Conservation (phyloP, 148 eudicot species). For the Chenopodium quinoa region DNA sequence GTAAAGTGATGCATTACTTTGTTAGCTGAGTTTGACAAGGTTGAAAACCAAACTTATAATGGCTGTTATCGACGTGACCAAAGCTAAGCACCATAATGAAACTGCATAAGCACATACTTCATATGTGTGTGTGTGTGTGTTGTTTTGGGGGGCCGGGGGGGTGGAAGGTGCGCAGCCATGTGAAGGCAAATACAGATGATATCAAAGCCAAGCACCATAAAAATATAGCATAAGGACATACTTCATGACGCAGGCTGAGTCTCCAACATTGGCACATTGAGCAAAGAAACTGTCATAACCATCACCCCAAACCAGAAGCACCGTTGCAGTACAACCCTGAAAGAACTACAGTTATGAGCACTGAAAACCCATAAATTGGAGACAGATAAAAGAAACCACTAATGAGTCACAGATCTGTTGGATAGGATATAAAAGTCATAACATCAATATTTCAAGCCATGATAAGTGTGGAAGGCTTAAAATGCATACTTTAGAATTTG, state of each 20-base stretch:
- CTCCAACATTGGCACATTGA: slow-evolving; percentile 99
- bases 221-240: slow-evolving; percentile 39
- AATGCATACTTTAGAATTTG: too few relatives aligned
- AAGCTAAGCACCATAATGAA: neutral
- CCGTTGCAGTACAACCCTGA: slow-evolving; percentile 99
- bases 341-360: slow-evolving; percentile 23
- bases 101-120: neutral
- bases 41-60: neutral
- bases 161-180: neutral
- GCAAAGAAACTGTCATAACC: slow-evolving; percentile 58
- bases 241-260: slow-evolving; percentile 88
- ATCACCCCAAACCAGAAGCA: slow-evolving; percentile 86
- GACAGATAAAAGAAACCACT: neutral
- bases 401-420: neutral
- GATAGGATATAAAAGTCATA: neutral
- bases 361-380: neutral
- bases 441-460: neutral
- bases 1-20: neutral
- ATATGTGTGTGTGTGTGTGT: too few relatives aligned
- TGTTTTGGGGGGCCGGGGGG: too few relatives aligned
- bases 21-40: neutral
- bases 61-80: neutral
- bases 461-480: too few relatives aligned
- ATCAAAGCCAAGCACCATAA: slow-evolving; percentile 5
- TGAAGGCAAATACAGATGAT: neutral